Percentiles rank a stretch among this genome's conserved stretches.
Conservation (phyloP, 176 grass and related monocot genomes). For the Oryza australiensis region DNA sequence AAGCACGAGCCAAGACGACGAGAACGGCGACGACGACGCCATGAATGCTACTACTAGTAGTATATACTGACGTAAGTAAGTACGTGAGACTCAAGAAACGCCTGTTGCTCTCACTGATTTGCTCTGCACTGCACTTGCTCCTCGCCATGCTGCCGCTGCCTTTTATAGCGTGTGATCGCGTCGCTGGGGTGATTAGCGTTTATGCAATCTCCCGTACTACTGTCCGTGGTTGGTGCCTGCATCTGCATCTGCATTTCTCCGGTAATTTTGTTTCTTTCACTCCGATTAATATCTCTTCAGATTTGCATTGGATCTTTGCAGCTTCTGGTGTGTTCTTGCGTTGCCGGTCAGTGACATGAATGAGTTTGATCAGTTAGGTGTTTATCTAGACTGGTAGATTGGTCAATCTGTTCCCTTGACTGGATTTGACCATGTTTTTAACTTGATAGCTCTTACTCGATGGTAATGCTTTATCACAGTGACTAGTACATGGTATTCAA, state of each 20-base stretch:
- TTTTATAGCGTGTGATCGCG: background rate
- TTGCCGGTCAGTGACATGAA: background rate
- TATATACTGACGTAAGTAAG: background rate
- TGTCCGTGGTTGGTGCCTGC: background rate
- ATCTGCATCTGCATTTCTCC: background rate
- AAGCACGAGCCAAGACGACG: background rate
- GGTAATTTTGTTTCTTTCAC: background rate
- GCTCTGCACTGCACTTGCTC: background rate
- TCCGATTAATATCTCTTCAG: background rate
- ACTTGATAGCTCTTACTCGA: background rate
- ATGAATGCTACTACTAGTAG: constrained; percentile 14
- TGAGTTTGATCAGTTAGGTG: background rate
- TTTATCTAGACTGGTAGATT: background rate
- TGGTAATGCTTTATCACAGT: background rate
- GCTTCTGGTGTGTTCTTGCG: background rate
- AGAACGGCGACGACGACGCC: constrained; percentile 12
- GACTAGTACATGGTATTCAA: constrained; percentile 29
- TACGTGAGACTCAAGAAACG: background rate
- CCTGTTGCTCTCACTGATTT: background rate
- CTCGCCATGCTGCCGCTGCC: background rate
- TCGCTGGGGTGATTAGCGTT: background rate
- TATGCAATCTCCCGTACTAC: background rate
- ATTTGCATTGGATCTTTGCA: background rate
- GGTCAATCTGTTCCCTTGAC: background rate
- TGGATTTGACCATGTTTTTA: background rate